Percentiles rank a stretch among this genome's conserved stretches.
These are phyloP conservation scores for Paramecium caudatum DNA, from an alignment of 73 alveolate species.

Conservation along the genomic window DNA sequence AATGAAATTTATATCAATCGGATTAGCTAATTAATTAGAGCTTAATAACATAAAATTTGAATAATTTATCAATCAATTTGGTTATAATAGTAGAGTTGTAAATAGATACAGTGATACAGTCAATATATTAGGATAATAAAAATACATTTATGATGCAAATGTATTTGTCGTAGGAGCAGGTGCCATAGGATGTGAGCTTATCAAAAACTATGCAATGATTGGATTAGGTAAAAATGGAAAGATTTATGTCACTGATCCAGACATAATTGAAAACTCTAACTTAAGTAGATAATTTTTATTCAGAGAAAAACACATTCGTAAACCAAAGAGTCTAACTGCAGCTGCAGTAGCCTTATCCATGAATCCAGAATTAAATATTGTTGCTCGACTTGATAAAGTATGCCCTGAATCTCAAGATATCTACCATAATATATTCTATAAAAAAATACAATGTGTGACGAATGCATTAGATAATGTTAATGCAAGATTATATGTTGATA, in stretches of 20 bases:
- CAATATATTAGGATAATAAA: not conserved
- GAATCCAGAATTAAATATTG: constrained; percentile 86
- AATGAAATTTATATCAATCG: not conserved
- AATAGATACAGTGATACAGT: not conserved
- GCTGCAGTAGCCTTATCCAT: constrained; percentile 92
- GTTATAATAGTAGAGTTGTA: not conserved
- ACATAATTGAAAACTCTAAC: constrained; percentile 98
- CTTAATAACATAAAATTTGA: not conserved
- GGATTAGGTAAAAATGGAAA: constrained; percentile 91
- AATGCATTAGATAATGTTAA: constrained; percentile 99
- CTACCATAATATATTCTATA: constrained; percentile 97
- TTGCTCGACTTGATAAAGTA: constrained; percentile 92
- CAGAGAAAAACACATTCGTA: constrained; percentile 85
- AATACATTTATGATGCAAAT: constrained; percentile 71
- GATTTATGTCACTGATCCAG: constrained; percentile 90
- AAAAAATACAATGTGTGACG: constrained; percentile 90
- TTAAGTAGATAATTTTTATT: constrained; percentile 98
- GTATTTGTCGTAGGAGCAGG: constrained; percentile 99
- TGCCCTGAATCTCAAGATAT: constrained; percentile 96
- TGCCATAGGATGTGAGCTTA: constrained; percentile 99
- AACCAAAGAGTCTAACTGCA: constrained; percentile 91
- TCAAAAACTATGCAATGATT: constrained; percentile 94
- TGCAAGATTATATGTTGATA: constrained; percentile 98
- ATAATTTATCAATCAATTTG: not conserved
- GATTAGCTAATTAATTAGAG: not conserved